Base-by-base conservation (phyloP, 23 red algal species). In the Cyanidioschyzon merolae region DNA sequence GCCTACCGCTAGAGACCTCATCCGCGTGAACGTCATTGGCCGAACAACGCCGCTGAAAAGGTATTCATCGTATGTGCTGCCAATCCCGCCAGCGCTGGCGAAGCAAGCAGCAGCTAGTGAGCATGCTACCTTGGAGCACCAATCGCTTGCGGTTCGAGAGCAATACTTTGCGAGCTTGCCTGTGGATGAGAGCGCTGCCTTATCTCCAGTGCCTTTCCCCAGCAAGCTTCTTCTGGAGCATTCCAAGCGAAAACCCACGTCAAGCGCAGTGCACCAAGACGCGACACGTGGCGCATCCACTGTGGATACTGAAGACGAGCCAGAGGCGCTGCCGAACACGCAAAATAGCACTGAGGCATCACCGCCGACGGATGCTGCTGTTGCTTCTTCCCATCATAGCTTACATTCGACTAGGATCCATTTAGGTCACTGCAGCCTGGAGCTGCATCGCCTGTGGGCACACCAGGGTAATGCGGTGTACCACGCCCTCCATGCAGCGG, bases 171-270 rank as follows among this genome's bases (percentile, higher is more conserved):
- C 21, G 32, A 32, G n/a, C n/a, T 27, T 71, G 63, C 32, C 63
- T 25, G 63, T 71, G 12, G 63, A 71, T 71, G 63, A 71, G 12
- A 71, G 63, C 63, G 63, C 32, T 7, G 63, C 63, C 7, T 35
- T 71, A 27, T 15, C 63, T 3, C 63, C 63, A 25, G 32, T 32
- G 32, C 63, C 63, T 3, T 71, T 71, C 29, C 63, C 63, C 12
- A 7, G 12, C 12, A 54, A 7, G 21, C 21, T 54, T 7, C 45
- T 54, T 54, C 45, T 15, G 21, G 45, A 7, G 45, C 7, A 21
- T 54, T 54, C 45, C 45, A 54, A 54, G 7, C 45, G 45, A 21
- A 54, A 15, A 54, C 21, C 45, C 45, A 54, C 7, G 45, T 54
- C 45, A 54, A 21, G 21, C 7, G 45, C 45, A 21, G 21, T 15